Percentiles rank a stretch among this genome's conserved stretches.
phyloP scores from a whole-genome alignment of 257 asterid genomes.

The Striga asiatica region DNA sequence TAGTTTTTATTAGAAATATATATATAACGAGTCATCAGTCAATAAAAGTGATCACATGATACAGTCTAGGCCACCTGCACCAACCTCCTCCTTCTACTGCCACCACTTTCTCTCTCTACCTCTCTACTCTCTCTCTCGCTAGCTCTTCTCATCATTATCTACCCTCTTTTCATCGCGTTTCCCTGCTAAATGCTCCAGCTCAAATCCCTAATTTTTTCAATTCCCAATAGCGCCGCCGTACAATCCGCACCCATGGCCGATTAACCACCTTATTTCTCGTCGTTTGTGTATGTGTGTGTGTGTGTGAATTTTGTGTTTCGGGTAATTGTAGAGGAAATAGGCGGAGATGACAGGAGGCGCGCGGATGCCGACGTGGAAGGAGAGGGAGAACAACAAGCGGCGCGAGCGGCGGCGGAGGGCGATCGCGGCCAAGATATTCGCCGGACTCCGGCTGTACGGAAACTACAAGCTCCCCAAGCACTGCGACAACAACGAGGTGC shows the following conservation, averaged over 20 bases:
- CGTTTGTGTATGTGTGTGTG: too few relatives aligned
- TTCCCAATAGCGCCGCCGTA: background rate
- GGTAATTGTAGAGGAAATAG: background rate
- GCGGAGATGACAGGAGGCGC: slow-evolving; percentile 28
- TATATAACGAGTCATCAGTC: background rate
- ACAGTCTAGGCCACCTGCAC: background rate
- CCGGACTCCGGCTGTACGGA: slow-evolving; percentile 64
- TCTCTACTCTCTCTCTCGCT: background rate
- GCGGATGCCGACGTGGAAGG: slow-evolving; percentile 65
- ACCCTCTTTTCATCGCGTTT: slow-evolving; percentile 2
- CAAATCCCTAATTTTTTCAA: background rate
- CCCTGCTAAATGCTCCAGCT: background rate
- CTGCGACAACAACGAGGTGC: slow-evolving; percentile 68
- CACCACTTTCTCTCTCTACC: background rate
- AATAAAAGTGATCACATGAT: background rate
- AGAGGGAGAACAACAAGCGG: slow-evolving; percentile 69
- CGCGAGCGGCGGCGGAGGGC: slow-evolving; percentile 71
- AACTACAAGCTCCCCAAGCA: slow-evolving; percentile 59
- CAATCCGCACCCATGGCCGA: background rate
- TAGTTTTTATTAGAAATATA: too few relatives aligned
- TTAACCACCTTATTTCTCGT: background rate
- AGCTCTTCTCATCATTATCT: slow-evolving; percentile 7
- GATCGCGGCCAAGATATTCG: slow-evolving; percentile 56
- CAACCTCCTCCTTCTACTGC: slow-evolving; percentile 4
- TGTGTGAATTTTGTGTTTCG: background rate